Evolutionary conservation across 1,139 yeast genomes (phyloP).

Genomic region (Kazachstania sp.): DNA sequence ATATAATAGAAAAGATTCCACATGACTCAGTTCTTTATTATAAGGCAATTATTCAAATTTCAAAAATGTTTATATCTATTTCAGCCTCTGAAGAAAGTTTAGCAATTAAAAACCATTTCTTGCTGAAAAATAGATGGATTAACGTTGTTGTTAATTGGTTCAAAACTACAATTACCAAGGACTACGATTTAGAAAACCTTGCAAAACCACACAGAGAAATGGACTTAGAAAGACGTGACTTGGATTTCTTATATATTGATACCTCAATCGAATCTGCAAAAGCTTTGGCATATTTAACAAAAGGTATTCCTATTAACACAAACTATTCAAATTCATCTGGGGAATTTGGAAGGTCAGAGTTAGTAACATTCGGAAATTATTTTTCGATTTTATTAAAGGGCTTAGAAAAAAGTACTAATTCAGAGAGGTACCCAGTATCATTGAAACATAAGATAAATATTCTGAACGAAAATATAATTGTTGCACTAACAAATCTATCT

Average conservation of each 20-base stretch:
- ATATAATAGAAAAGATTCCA: constrained; percentile 33
- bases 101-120: constrained; percentile 48
- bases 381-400: constrained; percentile 65
- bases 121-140: constrained; percentile 52
- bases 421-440: constrained; percentile 31
- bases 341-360: constrained; percentile 50
- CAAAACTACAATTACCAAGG: constrained; percentile 40
- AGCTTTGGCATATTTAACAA: constrained; percentile 47
- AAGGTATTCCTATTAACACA: constrained; percentile 50
- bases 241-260: constrained; percentile 51
- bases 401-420: constrained; percentile 47
- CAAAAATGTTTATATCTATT: constrained; percentile 45
- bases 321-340: constrained; percentile 51
- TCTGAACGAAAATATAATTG: constrained; percentile 58
- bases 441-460: constrained; percentile 45
- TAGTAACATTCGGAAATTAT: constrained; percentile 60
- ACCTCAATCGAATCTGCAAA: constrained; percentile 58
- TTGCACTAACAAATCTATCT: constrained; percentile 58
- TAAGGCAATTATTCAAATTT: constrained; percentile 49
- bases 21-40: constrained; percentile 34
- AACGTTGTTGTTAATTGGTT: constrained; percentile 60
- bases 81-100: constrained; percentile 38
- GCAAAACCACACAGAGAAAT: constrained; percentile 28
- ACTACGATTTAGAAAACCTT: constrained; percentile 30
- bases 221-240: constrained; percentile 35